These are phyloP conservation scores for Grosmannia clavigera DNA, from an alignment of 2,329 filamentous ascomycete genomes.

Conservation along the genomic window DNA sequence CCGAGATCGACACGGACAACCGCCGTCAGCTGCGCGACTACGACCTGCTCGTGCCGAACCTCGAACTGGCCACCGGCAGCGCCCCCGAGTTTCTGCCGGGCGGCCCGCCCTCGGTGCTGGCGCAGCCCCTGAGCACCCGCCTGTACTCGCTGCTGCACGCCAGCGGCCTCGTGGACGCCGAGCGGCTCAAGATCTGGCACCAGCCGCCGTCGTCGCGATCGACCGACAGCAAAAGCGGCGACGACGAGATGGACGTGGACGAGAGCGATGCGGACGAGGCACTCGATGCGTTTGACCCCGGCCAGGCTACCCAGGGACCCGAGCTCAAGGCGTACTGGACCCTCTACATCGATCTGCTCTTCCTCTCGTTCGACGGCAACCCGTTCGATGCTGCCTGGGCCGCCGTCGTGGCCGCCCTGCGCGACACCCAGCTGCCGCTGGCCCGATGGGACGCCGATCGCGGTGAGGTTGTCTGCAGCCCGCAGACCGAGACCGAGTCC, in stretches of 20 bases:
- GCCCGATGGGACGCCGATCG: slow-evolving; percentile 77
- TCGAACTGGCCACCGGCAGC: slow-evolving; percentile 84
- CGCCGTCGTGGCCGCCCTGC: slow-evolving; percentile 67
- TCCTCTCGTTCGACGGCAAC: slow-evolving; percentile 86
- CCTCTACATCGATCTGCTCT: slow-evolving; percentile 88
- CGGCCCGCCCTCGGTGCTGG: slow-evolving; percentile 63
- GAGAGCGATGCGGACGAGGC: slow-evolving; percentile 21
- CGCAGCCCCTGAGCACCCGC: slow-evolving; percentile 74
- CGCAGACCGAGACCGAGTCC: not conserved
- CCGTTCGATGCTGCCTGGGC: slow-evolving; percentile 87
- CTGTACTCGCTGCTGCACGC: slow-evolving; percentile 65
- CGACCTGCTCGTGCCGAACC: slow-evolving; percentile 79
- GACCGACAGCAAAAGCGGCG: slow-evolving; percentile 19
- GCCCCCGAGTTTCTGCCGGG: slow-evolving; percentile 78
- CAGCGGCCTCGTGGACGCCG: slow-evolving; percentile 51
- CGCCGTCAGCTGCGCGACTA: slow-evolving; percentile 42
- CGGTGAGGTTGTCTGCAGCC: slow-evolving; percentile 65
- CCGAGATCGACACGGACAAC: slow-evolving; percentile 12
- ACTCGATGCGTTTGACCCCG: not conserved
- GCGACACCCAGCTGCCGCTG: slow-evolving; percentile 61
- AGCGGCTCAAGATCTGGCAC: slow-evolving; percentile 64
- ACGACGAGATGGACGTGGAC: slow-evolving; percentile 11
- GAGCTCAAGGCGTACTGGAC: slow-evolving; percentile 80
- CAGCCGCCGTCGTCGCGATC: slow-evolving; percentile 25
- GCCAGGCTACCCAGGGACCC: slow-evolving; percentile 8